phyloP scores from a whole-genome alignment of 2,329 filamentous ascomycete genomes.

The Phoma sp. region DNA sequence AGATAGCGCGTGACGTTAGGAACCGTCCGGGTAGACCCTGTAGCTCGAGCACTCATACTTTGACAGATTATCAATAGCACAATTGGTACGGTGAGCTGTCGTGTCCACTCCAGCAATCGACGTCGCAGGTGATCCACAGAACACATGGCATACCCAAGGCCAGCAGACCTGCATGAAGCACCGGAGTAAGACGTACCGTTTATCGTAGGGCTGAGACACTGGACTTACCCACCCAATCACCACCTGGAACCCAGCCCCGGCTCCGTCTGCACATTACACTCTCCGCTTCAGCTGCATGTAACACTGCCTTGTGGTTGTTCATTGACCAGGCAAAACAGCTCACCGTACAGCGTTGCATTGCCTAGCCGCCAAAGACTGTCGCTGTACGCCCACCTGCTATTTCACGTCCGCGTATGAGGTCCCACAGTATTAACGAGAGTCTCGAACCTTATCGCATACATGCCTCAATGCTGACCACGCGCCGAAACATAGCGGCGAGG shows the following conservation, averaged over 20 bases:
- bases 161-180: constrained; percentile 2
- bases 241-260: not conserved
- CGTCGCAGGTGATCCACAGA: not conserved
- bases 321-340: not conserved
- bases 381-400: constrained; percentile 14
- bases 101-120: not conserved
- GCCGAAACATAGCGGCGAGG: not conserved
- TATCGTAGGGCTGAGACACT: constrained; percentile 14
- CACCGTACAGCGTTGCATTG: constrained; percentile 17
- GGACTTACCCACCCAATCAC: constrained; percentile 8
- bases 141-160: constrained; percentile 5
- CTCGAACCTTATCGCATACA: constrained; percentile 8
- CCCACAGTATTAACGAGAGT: not conserved
- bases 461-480: constrained; percentile 1
- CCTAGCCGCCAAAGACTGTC: constrained; percentile 2
- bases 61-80: not conserved
- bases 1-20: too few species aligned
- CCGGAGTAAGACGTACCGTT: constrained; percentile 13
- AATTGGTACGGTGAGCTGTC: not conserved
- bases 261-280: constrained; percentile 3
- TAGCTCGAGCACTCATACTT: not conserved
- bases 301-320: not conserved
- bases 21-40: not conserved
- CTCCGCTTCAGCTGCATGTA: constrained; percentile 18
- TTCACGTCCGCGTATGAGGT: not conserved